Evolutionary conservation across 768 basidiomycete genomes (phyloP).

Genomic region (Auricularia sp.): DNA sequence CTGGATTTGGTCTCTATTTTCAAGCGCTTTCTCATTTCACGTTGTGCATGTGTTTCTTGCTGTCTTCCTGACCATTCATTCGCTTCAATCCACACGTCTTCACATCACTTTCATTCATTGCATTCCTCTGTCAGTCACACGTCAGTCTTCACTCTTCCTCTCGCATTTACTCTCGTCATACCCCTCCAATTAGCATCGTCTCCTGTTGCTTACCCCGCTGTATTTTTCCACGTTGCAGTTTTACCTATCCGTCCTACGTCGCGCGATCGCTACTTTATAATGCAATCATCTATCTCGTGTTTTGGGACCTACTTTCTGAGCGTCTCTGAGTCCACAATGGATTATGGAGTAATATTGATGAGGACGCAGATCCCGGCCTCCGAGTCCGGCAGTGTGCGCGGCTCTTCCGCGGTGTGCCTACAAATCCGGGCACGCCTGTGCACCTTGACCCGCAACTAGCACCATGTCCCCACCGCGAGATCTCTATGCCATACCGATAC

Average conservation of each 20-base stretch:
- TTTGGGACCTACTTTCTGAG: too few species aligned
- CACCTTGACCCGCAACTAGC: not conserved
- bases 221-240: not conserved
- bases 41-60: not conserved
- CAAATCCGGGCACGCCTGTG: not conserved
- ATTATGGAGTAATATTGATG: too few species aligned
- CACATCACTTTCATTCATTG: not conserved
- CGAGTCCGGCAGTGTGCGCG: not conserved
- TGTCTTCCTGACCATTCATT: not conserved
- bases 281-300: not conserved
- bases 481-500: slow-evolving; percentile 25
- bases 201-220: not conserved
- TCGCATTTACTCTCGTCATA: not conserved
- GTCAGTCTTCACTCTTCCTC: not conserved
- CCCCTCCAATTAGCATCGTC: not conserved
- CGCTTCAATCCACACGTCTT: not conserved
- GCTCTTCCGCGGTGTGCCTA: not conserved
- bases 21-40: not conserved
- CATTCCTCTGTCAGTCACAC: not conserved
- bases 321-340: too few species aligned
- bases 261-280: not conserved
- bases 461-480: slow-evolving; percentile 1
- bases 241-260: not conserved
- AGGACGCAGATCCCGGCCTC: not conserved
- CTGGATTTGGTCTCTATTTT: not conserved